Conservation (phyloP, 805 yeast species). For the Yarrowia phangngaensis region DNA sequence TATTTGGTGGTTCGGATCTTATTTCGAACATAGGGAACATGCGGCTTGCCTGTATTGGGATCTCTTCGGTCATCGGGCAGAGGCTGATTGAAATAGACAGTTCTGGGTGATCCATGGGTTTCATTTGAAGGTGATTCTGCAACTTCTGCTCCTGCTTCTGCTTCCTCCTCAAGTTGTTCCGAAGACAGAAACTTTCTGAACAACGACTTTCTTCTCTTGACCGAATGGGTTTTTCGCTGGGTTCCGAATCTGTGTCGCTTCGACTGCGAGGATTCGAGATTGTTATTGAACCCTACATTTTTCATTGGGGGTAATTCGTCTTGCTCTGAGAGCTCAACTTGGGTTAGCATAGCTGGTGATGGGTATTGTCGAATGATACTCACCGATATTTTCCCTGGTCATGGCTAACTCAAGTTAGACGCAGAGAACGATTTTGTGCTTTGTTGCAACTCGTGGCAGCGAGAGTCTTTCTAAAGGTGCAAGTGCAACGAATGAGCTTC, state of each 20-base stretch:
- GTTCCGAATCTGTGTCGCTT: constrained; percentile 89
- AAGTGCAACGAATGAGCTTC: no score
- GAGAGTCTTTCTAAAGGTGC: no score
- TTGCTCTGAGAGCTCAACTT: constrained; percentile 25
- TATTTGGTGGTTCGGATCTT: constrained; percentile 95
- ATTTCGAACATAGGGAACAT: constrained; percentile 69
- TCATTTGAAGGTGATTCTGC: constrained; percentile 8
- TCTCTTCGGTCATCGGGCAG: constrained; percentile 31
- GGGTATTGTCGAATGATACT: no score
- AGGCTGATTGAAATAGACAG: constrained; percentile 21
- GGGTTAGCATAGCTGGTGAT: constrained; percentile 19
- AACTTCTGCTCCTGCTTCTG: no score
- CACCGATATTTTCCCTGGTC: no score
- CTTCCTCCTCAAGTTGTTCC: background rate
- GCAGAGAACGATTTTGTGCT: no score
- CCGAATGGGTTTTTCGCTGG: constrained; percentile 68
- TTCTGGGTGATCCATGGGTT: constrained; percentile 17
- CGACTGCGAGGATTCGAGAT: constrained; percentile 52
- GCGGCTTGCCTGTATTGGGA: constrained; percentile 56
- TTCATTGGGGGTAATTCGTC: constrained; percentile 5
- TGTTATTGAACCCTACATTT: constrained; percentile 12
- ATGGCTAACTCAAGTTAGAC: no score
- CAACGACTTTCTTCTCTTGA: constrained; percentile 44
- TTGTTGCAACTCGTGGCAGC: no score
- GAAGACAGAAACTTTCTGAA: constrained; percentile 26